These are phyloP conservation scores for Stachybotrys chlorohalonatus DNA, from an alignment of 2,329 filamentous ascomycete species.

Conservation along the genomic window DNA sequence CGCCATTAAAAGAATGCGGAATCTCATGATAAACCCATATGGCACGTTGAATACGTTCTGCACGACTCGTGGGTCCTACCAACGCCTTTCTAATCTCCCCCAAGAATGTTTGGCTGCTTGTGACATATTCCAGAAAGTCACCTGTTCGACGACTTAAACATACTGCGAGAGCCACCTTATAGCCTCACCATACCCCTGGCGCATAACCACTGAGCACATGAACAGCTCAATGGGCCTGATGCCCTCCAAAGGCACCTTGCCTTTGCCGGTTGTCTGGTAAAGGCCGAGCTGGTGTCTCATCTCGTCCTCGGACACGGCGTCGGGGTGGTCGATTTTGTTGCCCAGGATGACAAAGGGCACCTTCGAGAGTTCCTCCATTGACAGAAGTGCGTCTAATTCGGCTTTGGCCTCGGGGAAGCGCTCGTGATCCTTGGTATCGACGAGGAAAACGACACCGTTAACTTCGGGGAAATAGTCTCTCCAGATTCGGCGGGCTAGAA, in stretches of 20 bases:
- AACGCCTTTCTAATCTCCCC: no score
- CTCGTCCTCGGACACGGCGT: constrained; percentile 92
- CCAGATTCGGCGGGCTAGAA: constrained; percentile 80
- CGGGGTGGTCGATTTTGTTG: constrained; percentile 99
- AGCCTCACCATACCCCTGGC: constrained; percentile 87
- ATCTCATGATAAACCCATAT: constrained; percentile 15
- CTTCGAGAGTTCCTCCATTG: constrained; percentile 94
- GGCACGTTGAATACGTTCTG: background rate
- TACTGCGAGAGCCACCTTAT: constrained; percentile 92
- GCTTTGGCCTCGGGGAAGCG: constrained; percentile 91
- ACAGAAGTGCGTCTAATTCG: constrained; percentile 88
- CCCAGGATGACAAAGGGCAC: constrained; percentile 93
- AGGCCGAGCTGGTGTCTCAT: constrained; percentile 84
- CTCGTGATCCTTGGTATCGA: constrained; percentile 96
- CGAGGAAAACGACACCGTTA: constrained; percentile 92
- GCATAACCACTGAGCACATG: constrained; percentile 98
- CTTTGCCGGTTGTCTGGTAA: constrained; percentile 95
- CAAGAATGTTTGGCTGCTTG: background rate
- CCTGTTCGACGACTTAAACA: constrained; percentile 46
- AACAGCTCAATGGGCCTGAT: constrained; percentile 95
- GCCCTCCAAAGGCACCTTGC: constrained; percentile 84
- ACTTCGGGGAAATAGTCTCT: constrained; percentile 97
- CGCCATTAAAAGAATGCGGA: constrained; percentile 21
- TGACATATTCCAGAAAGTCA: background rate
- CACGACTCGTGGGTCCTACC: no score